These are phyloP conservation scores for Athelia psychrophila DNA, from an alignment of 1,284 basidiomycete genomes.

Conservation along the genomic window DNA sequence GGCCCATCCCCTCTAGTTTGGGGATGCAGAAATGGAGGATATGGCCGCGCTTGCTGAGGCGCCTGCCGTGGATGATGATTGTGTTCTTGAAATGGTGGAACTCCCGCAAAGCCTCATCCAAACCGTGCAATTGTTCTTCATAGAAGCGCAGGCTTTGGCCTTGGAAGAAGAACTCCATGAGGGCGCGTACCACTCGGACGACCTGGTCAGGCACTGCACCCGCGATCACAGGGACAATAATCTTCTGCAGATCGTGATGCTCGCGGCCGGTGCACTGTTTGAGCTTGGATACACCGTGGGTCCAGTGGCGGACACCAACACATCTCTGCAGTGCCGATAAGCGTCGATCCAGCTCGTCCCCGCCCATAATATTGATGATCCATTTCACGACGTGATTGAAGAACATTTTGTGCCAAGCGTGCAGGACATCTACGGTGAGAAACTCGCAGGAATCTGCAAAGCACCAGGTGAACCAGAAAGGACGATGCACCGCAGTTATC, in stretches of 20 bases:
- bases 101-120: background rate
- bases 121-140: background rate
- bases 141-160: background rate
- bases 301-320: background rate
- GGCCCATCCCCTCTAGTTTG: background rate
- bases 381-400: background rate
- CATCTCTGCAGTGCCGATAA: background rate
- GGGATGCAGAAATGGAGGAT: conserved; percentile 1
- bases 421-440: background rate
- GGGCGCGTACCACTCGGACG: background rate
- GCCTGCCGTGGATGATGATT: background rate
- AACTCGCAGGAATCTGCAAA: background rate
- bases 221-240: background rate
- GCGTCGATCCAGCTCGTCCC: background rate
- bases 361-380: background rate
- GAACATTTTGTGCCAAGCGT: background rate
- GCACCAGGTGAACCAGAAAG: background rate
- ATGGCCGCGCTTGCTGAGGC: background rate
- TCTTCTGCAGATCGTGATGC: background rate
- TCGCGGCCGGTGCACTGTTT: background rate
- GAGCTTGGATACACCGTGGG: background rate
- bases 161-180: background rate
- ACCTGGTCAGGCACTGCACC: background rate
- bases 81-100: background rate
- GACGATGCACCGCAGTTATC: background rate